Conservation (phyloP, 352 stramenopile species). For the Globisporangium radiosum region DNA sequence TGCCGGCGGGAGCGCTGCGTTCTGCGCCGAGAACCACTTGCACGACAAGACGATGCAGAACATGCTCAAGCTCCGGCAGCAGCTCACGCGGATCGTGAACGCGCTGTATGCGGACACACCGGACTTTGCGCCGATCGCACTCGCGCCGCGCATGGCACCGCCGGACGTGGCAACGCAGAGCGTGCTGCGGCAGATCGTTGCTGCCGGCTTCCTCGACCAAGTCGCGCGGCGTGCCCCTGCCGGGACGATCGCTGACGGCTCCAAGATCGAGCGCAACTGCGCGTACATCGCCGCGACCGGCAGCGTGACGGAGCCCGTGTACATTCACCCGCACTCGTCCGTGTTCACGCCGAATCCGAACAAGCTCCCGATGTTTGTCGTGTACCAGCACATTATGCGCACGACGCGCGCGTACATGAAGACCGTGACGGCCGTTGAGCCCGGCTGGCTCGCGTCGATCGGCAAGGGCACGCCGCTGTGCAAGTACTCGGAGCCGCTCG, state of each 20-base stretch:
- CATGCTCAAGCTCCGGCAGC: conserved; percentile 79
- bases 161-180: conserved; percentile 52
- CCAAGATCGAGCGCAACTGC: conserved; percentile 82
- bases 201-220: conserved; percentile 76
- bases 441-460: conserved; percentile 93
- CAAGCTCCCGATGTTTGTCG: conserved; percentile 64
- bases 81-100: conserved; percentile 82
- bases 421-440: conserved; percentile 96
- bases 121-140: conserved; percentile 26
- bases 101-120: conserved; percentile 36
- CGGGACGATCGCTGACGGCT: conserved; percentile 69
- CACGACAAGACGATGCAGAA: conserved; percentile 87
- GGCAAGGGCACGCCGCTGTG: conserved; percentile 68
- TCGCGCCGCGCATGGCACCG: conserved; percentile 64
- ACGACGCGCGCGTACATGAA: conserved; percentile 92
- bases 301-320: conserved; percentile 61
- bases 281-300: conserved; percentile 59
- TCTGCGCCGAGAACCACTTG: conserved; percentile 71
- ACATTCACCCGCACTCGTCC: conserved; percentile 81
- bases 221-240: conserved; percentile 66
- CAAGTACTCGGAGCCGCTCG: conserved; percentile 51
- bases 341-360: conserved; percentile 67
- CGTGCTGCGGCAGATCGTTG: conserved; percentile 68
- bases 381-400: conserved; percentile 76
- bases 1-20: conserved; percentile 46